Conservation (phyloP, 2,329 filamentous ascomycete genomes). For the Septoria linicola region DNA sequence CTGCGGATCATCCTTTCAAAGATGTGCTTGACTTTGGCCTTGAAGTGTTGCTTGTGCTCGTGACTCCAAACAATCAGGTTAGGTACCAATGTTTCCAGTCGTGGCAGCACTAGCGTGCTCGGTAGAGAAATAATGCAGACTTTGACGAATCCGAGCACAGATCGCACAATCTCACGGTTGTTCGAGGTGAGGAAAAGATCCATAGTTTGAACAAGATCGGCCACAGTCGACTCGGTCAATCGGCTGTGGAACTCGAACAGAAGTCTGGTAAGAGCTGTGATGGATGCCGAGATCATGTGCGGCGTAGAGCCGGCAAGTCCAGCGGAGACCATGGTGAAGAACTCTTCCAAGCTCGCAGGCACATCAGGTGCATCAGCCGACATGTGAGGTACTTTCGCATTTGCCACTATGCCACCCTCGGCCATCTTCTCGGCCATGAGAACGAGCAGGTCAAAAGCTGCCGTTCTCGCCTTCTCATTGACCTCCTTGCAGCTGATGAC, state of each 20-base stretch:
- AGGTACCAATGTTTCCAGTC: constrained; percentile 74
- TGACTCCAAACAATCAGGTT: constrained; percentile 95
- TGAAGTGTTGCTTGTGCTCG: constrained; percentile 97
- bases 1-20: constrained; percentile 89
- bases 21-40: constrained; percentile 97
- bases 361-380: constrained; percentile 71
- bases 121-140: constrained; percentile 87
- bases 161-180: constrained; percentile 94
- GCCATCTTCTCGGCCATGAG: constrained; percentile 83
- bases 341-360: constrained; percentile 84
- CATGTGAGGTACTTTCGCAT: constrained; percentile 86
- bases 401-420: constrained; percentile 72
- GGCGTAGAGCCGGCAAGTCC: constrained; percentile 89
- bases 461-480: constrained; percentile 88
- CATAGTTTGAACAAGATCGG: constrained; percentile 88
- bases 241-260: constrained; percentile 83
- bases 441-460: constrained; percentile 86
- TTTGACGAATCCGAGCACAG: constrained; percentile 93
- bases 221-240: constrained; percentile 67
- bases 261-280: constrained; percentile 89
- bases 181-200: constrained; percentile 94
- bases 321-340: constrained; percentile 96
- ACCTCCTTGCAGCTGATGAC: constrained; percentile 97
- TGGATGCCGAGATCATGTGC: constrained; percentile 97
- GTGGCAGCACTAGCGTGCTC: constrained; percentile 71